Base-by-base conservation (phyloP, 345 rosid genomes). In the Pistacia atlantica region DNA sequence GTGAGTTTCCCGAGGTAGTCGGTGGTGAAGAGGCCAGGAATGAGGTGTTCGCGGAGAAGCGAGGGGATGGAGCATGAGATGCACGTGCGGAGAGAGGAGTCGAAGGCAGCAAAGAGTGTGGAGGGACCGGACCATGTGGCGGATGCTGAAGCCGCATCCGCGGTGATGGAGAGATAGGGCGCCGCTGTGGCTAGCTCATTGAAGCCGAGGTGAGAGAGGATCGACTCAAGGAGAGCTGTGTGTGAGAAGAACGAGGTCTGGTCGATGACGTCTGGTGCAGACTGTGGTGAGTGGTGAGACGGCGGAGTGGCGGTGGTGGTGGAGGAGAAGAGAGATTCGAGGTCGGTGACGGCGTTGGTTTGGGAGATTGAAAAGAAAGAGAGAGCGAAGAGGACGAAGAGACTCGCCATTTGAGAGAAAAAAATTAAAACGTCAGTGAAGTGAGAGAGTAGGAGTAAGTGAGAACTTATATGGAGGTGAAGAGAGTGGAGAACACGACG, bases 131-230 rank as follows among this genome's bases (percentile, higher is more conserved):
- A 83, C 94, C 90, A 87, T 25, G 79, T 17, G 75, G 76, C 49
- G 74, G 83, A 42, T 7, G 46, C 46, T 42, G 46, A 42, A 8
- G 46, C 6, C 8, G 46, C 46, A 42, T 42, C 14, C 46, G 89
- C 68, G 46, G 80, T 86, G 52, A 71, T 64, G 45, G 86, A 72
- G 79, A 87, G 87, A 2, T 90, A 84, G 3, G 89, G 89, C 37
- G 86, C 89, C 0, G 87, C 91, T 38, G 71, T 79, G 64, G 94
- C 84, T 17, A 90, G 88, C 75, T 86, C 89, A 78, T 80, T 86
- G 85, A 81, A 90, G 74, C 92, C 91, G 73, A 90, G 94, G 69
- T 89, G 92, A 54, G 89, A 79, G 33, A 89, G 92, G 75, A 87
- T 86, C 16, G 92, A 89, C 35, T 65, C 80, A 2, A 86, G 86